Conservation (phyloP, 352 stramenopile genomes). For the Phytopythium chamaehyphon region DNA sequence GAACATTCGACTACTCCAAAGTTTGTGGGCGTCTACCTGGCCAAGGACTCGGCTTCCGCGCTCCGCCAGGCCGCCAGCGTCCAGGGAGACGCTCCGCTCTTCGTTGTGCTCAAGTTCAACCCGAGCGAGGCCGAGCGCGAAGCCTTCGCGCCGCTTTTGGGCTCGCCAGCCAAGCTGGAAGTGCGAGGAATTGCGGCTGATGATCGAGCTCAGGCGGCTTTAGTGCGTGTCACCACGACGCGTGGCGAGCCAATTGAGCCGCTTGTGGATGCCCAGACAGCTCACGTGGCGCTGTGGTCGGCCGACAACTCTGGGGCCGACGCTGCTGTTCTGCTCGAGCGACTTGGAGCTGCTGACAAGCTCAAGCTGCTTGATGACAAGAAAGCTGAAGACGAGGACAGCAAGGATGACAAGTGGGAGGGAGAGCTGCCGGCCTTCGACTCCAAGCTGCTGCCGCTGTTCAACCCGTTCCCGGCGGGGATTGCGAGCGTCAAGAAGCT, state of each 20-base stretch:
- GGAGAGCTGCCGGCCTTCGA: constrained; percentile 69
- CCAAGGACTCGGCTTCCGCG: constrained; percentile 41
- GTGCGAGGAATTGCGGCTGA: constrained; percentile 69
- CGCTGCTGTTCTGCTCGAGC: constrained; percentile 74
- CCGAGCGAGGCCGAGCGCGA: constrained; percentile 66
- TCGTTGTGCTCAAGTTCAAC: constrained; percentile 79
- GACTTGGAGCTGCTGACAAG: constrained; percentile 59
- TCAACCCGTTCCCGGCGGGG: constrained; percentile 71
- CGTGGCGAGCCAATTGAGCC: constrained; percentile 60
- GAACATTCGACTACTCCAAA: constrained; percentile 11
- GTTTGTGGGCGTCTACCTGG: constrained; percentile 77
- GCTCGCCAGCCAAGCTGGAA: constrained; percentile 44
- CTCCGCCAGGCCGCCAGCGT: constrained; percentile 54
- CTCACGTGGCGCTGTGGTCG: constrained; percentile 52
- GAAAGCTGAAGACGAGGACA: constrained; percentile 10
- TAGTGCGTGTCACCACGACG: constrained; percentile 64
- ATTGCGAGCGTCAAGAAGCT: constrained; percentile 32
- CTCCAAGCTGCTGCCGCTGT: constrained; percentile 69
- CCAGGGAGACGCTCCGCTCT: constrained; percentile 33
- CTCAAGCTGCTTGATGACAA: constrained; percentile 39
- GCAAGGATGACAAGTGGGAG: constrained; percentile 27
- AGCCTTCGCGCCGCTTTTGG: constrained; percentile 67
- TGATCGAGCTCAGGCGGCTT: constrained; percentile 58
- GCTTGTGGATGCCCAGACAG: constrained; percentile 26
- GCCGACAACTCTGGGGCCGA: constrained; percentile 41